These are phyloP conservation scores for Paulownia fortunei DNA, from an alignment of 257 asterid species.

Conservation along the genomic window DNA sequence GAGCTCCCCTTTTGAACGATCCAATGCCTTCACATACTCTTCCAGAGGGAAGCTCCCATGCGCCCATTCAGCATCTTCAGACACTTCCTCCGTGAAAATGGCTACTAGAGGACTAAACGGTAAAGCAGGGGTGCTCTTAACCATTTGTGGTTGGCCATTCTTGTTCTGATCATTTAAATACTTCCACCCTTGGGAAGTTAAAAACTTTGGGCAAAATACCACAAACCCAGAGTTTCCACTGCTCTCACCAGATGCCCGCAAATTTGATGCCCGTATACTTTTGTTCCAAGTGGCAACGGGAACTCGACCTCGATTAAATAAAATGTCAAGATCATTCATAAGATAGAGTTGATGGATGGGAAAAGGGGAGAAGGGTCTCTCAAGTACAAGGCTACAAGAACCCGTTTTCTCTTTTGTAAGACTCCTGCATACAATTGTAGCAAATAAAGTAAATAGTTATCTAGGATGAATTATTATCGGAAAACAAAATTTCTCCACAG, in stretches of 20 bases:
- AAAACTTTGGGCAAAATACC: conserved; percentile 72
- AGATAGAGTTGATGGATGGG: conserved; percentile 76
- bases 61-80: conserved; percentile 78
- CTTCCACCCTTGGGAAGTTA: conserved; percentile 76
- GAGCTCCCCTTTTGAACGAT: conserved; percentile 81
- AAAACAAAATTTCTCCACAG: conserved; percentile 5
- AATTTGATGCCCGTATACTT: conserved; percentile 51
- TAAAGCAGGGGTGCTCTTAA: conserved; percentile 45
- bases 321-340: conserved; percentile 63
- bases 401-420: conserved; percentile 67
- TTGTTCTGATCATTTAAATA: conserved; percentile 51
- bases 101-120: conserved; percentile 77
- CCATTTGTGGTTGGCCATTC: conserved; percentile 40
- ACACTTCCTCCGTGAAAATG: conserved; percentile 60
- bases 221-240: conserved; percentile 81
- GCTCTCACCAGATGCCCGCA: conserved; percentile 50
- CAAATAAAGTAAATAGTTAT: not conserved
- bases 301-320: conserved; percentile 82
- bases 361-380: conserved; percentile 88
- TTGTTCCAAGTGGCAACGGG: conserved; percentile 84
- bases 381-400: conserved; percentile 83
- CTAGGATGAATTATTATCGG: not conserved
- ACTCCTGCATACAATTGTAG: conserved; percentile 58
- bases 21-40: conserved; percentile 84
- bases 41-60: conserved; percentile 92